Conservation (phyloP, 2,329 filamentous ascomycete genomes). For the Cytospora chrysosperma region DNA sequence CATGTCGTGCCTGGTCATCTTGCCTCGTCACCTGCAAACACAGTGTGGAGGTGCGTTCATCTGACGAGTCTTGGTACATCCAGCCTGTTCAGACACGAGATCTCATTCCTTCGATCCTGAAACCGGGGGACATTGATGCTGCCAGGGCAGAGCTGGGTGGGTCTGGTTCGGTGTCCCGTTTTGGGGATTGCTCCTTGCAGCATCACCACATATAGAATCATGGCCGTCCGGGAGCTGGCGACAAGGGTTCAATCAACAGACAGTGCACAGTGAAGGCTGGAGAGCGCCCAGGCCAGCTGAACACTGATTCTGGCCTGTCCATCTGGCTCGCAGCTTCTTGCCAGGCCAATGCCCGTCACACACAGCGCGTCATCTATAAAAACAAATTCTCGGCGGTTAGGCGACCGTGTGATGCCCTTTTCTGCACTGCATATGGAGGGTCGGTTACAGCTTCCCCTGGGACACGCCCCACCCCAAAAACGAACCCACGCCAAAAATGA, state of each 20-base stretch:
- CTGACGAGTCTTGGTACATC: not conserved
- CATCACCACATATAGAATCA: not conserved
- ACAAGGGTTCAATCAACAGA: no score
- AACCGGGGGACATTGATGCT: no score
- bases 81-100: not conserved
- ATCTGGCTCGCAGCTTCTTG: no score
- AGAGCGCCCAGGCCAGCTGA: no score
- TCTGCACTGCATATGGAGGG: conserved; percentile 2
- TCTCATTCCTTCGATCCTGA: no score
- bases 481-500: no score
- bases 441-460: conserved; percentile 20
- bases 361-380: not conserved
- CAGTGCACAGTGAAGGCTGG: no score
- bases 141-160: no score
- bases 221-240: not conserved
- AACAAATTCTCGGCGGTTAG: conserved; percentile 1
- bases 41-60: conserved; percentile 3
- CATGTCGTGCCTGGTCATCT: conserved; percentile 14
- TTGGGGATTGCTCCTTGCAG: conserved; percentile 8
- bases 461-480: no score
- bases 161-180: not conserved
- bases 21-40: conserved; percentile 14
- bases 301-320: no score
- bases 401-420: conserved; percentile 1
- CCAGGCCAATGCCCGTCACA: not conserved